Conservation (phyloP, 179 eudicot genomes). For the Amaranthus tricolor region DNA sequence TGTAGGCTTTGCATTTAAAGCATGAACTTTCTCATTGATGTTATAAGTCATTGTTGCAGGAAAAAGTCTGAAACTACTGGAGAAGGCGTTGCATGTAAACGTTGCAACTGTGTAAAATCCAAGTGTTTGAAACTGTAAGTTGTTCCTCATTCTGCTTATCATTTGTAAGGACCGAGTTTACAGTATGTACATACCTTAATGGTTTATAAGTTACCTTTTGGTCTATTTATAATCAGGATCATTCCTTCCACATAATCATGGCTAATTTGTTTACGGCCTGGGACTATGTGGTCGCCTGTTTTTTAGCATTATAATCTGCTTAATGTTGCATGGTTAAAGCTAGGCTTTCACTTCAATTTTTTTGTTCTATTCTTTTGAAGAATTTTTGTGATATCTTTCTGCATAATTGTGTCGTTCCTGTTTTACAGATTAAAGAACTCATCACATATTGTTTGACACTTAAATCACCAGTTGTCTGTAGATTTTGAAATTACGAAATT, state of each 20-base stretch:
- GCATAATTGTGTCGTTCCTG: background rate
- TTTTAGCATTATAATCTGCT: background rate
- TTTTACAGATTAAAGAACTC: background rate
- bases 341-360: background rate
- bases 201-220: background rate
- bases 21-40: conserved; percentile 9
- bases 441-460: background rate
- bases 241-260: background rate
- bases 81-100: conserved; percentile 63
- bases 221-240: background rate
- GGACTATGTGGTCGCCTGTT: background rate
- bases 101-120: conserved; percentile 84
- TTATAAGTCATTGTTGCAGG: conserved; percentile 34
- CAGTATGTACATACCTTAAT: background rate
- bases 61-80: conserved; percentile 57
- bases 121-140: conserved; percentile 90
- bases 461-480: background rate
- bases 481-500: background rate
- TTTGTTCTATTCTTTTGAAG: background rate
- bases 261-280: background rate
- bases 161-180: background rate
- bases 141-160: background rate
- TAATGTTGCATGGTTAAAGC: too few relatives aligned
- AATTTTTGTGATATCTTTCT: background rate
- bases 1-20: conserved; percentile 7